Conservation (phyloP, 1,284 basidiomycete species). For the Porphyrellus sp. region DNA sequence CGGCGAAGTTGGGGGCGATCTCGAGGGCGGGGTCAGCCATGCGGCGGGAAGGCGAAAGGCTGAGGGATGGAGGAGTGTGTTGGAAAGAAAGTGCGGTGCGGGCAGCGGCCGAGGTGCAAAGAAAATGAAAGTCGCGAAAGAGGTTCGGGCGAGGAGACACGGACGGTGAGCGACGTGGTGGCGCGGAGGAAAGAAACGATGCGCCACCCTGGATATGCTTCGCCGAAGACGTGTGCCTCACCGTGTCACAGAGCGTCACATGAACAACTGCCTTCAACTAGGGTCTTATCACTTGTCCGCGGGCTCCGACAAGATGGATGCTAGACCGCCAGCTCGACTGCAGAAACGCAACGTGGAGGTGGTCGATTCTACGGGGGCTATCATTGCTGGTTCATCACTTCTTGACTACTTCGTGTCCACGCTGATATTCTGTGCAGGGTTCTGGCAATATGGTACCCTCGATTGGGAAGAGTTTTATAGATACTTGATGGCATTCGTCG, state of each 20-base stretch:
- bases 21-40: neutral
- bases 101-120: too few relatives aligned
- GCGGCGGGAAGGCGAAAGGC: neutral
- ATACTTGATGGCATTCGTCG: neutral
- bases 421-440: neutral
- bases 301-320: neutral
- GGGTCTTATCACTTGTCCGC: too few relatives aligned
- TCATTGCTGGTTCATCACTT: neutral
- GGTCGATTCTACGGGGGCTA: neutral
- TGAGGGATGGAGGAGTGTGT: neutral
- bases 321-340: neutral
- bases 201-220: neutral
- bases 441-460: conserved; percentile 3
- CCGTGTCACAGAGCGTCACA: neutral
- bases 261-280: too few relatives aligned
- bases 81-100: neutral
- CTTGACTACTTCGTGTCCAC: neutral
- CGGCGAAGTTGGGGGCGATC: neutral
- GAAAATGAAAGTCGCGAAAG: neutral
- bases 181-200: neutral
- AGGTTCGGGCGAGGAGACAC: neutral
- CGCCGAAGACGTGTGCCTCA: neutral
- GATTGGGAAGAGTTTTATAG: neutral
- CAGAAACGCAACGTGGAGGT: conserved; percentile 1
- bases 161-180: neutral